These are phyloP conservation scores for Penicillium cataractarum DNA, from an alignment of 495 filamentous ascomycete species.

Conservation along the genomic window DNA sequence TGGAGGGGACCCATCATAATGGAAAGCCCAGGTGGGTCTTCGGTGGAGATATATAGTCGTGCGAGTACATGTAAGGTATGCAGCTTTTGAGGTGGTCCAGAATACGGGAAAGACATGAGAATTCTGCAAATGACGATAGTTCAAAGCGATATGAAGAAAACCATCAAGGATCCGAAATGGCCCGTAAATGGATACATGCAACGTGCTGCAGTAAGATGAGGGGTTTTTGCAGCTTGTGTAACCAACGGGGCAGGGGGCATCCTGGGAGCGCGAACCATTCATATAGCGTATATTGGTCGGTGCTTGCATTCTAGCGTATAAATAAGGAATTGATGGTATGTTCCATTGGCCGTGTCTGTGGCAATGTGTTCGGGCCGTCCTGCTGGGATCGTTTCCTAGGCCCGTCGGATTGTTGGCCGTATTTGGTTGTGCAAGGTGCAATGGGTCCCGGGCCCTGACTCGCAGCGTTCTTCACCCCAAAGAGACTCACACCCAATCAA, in stretches of 20 bases:
- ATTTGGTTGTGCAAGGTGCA: neutral
- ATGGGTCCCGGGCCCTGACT: neutral
- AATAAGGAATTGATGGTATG: slow-evolving; percentile 15
- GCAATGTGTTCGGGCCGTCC: neutral
- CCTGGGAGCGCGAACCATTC: slow-evolving; percentile 18
- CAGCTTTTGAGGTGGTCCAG: neutral
- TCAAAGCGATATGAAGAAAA: neutral
- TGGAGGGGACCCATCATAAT: neutral
- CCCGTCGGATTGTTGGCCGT: neutral
- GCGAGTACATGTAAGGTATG: neutral
- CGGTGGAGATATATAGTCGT: slow-evolving; percentile 5
- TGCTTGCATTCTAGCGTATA: neutral
- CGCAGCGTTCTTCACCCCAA: neutral
- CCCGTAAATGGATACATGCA: slow-evolving; percentile 15
- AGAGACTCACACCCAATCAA: neutral
- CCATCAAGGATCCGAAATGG: neutral
- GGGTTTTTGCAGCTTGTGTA: slow-evolving; percentile 22
- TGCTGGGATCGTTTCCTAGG: slow-evolving; percentile 5
- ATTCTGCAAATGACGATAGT: neutral
- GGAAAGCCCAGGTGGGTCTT: slow-evolving; percentile 13
- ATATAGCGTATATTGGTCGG: slow-evolving; percentile 4
- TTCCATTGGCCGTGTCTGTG: neutral
- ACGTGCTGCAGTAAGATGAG: slow-evolving; percentile 23
- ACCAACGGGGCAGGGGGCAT: slow-evolving; percentile 16
- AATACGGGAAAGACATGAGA: neutral